Evolutionary conservation across 176 grass and related monocot species (phyloP).

Genomic region (Triticum dicoccoides): DNA sequence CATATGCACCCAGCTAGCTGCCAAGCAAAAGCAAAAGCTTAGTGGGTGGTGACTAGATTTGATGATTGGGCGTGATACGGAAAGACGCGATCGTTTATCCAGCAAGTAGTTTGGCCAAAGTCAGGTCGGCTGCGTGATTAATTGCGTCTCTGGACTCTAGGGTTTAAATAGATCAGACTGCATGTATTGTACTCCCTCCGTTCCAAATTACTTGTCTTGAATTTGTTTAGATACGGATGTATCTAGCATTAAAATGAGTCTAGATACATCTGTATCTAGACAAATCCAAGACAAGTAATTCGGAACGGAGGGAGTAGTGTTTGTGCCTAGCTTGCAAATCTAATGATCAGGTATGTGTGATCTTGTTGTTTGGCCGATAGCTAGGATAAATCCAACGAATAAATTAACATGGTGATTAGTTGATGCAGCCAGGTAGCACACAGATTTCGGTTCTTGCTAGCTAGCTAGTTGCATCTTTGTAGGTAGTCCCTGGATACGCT

Average conservation of each 20-base stretch:
- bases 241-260: too few species aligned
- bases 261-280: too few species aligned
- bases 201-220: too few species aligned
- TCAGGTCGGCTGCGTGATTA: not conserved
- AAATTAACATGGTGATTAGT: not conserved
- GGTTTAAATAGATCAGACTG: too few species aligned
- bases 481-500: not conserved
- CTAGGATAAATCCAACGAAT: not conserved
- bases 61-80: conserved; percentile 36
- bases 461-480: not conserved
- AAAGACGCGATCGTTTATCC: not conserved
- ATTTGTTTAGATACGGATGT: too few species aligned
- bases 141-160: too few species aligned
- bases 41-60: conserved; percentile 39
- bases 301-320: too few species aligned
- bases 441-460: not conserved
- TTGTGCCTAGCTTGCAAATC: too few species aligned
- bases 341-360: not conserved
- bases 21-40: not conserved
- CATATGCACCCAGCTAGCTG: not conserved
- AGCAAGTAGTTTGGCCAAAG: not conserved
- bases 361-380: not conserved
- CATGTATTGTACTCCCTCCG: too few species aligned
- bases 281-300: too few species aligned
- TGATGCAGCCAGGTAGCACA: not conserved